Base-by-base conservation (phyloP, 2,329 filamentous ascomycete species). In the Juglanconis sp. region DNA sequence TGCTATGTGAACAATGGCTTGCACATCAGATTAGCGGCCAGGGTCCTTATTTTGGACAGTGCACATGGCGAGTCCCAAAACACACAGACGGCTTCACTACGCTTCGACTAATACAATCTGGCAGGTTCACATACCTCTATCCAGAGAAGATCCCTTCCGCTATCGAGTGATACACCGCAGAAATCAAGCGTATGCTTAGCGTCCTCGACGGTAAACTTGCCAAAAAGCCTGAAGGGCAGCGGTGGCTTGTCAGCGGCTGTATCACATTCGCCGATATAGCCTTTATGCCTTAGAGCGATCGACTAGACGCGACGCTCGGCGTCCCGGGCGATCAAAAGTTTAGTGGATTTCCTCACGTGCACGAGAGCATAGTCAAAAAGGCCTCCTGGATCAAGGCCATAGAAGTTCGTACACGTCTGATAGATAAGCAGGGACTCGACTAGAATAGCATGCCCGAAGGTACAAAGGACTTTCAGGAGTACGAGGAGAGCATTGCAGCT, bases 1-100 rank as follows among this genome's bases (percentile, higher is more conserved):
- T 66, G 38, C 56, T 64, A 3, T 60, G 59, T 30, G 56, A 59
- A 3, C 58, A 64, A 11, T 81, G 72, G 69, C 66, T 79, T 9
- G 68, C 73, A 57, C 81, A 78, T 65, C 78, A 80, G 65, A 74
- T 72, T 63, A 71, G 67, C 52, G 75, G 76, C 5, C 73, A 79
- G 65, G 78, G 75, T 0, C 77, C 77, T 0, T 81, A 79, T 64
- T 80, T 68, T 49, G 79, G 78, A 4, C 75, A 80, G 64, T 62
- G 24, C 24, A 24, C 24, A 24, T 24, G 24, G 24, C 24, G 24
- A 24, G 24, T 24, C 24, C 24, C 24, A 24, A 24, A 24, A 24
- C 24, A 24, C 24, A 24, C 24, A 24, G 2, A 24, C 24, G 24
- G 2, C 24, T 24, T 24, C 24, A 24, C 24, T 24, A 24, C 24